A percentile compares a stretch with the other conserved stretches of the same genome.
These are phyloP conservation scores for Rhynchosporium agropyri DNA, from an alignment of 2,329 filamentous ascomycete species.

Conservation along the genomic window DNA sequence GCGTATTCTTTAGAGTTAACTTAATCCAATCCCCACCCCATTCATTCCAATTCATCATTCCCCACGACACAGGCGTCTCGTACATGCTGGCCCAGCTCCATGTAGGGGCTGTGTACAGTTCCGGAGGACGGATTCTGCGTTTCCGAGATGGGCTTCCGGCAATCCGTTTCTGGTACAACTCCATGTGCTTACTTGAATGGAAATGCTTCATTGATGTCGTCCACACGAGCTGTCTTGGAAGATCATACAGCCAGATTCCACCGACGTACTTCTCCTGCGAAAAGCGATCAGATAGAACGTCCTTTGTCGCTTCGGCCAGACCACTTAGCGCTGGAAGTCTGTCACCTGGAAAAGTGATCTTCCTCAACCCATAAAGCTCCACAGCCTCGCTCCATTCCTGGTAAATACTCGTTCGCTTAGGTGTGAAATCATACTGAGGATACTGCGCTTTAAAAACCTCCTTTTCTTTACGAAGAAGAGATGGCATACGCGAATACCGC, in stretches of 20 bases:
- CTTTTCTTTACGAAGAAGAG: neutral
- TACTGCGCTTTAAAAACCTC: neutral
- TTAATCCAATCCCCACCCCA: constrained; percentile 11
- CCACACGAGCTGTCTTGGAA: neutral
- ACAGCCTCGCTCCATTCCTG: constrained; percentile 5
- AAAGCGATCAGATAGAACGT: neutral
- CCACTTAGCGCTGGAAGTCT: constrained; percentile 4
- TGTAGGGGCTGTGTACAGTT: neutral
- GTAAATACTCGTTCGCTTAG: constrained; percentile 2
- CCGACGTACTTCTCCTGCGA: constrained; percentile 6
- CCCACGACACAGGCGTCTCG: constrained; percentile 5
- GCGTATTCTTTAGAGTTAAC: neutral
- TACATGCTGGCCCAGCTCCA: constrained; percentile 11
- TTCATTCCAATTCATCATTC: neutral
- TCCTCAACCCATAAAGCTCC: neutral
- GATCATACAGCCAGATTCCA: constrained; percentile 1
- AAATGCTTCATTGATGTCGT: neutral
- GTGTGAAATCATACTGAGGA: neutral
- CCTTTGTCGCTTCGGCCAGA: neutral
- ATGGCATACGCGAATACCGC: constrained; percentile 1
- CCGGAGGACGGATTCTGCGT: constrained; percentile 1
- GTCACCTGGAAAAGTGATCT: neutral
- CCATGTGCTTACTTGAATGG: neutral
- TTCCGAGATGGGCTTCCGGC: neutral
- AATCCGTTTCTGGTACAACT: neutral